Evolutionary conservation across 2,329 filamentous ascomycete species (phyloP).

Genomic region (Rhinocladiella mackenziei): DNA sequence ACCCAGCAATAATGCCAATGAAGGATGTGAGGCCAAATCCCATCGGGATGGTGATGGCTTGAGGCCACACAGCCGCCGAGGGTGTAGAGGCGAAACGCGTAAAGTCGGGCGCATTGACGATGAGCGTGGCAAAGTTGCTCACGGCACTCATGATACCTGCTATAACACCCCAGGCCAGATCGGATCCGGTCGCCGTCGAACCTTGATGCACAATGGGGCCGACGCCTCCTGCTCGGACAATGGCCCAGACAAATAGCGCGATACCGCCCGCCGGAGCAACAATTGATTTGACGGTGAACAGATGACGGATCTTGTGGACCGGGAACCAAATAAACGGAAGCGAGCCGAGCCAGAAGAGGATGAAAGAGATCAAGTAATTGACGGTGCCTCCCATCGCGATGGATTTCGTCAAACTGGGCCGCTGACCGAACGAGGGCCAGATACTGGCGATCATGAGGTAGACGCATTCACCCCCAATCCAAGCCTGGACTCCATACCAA

Average conservation of each 20-base stretch:
- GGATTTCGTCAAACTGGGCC: slow-evolving; percentile 57
- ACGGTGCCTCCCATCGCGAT: slow-evolving; percentile 68
- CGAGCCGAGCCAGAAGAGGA: slow-evolving; percentile 34
- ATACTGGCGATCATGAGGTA: slow-evolving; percentile 31
- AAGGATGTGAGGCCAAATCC: slow-evolving; percentile 28
- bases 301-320: slow-evolving; percentile 54
- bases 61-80: slow-evolving; percentile 31
- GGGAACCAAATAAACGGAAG: slow-evolving; percentile 32
- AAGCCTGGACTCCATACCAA: slow-evolving; percentile 38
- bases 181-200: slow-evolving; percentile 52
- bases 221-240: slow-evolving; percentile 70
- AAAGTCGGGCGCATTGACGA: slow-evolving; percentile 66
- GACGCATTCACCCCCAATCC: slow-evolving; percentile 38
- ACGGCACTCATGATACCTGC: slow-evolving; percentile 84
- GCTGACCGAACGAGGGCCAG: background rate
- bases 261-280: slow-evolving; percentile 80
- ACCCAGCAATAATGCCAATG: slow-evolving; percentile 39
- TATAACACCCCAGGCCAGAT: slow-evolving; percentile 75
- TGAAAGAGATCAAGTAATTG: slow-evolving; percentile 35
- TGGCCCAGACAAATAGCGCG: slow-evolving; percentile 81
- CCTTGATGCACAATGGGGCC: slow-evolving; percentile 31
- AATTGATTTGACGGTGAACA: slow-evolving; percentile 86
- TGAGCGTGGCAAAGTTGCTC: slow-evolving; percentile 84
- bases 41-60: slow-evolving; percentile 25
- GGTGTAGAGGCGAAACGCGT: slow-evolving; percentile 61